Evolutionary conservation across 805 yeast species (phyloP), one percentile per base, ranked within the genome.

Genomic region (Yarrowia phangngaensis): DNA sequence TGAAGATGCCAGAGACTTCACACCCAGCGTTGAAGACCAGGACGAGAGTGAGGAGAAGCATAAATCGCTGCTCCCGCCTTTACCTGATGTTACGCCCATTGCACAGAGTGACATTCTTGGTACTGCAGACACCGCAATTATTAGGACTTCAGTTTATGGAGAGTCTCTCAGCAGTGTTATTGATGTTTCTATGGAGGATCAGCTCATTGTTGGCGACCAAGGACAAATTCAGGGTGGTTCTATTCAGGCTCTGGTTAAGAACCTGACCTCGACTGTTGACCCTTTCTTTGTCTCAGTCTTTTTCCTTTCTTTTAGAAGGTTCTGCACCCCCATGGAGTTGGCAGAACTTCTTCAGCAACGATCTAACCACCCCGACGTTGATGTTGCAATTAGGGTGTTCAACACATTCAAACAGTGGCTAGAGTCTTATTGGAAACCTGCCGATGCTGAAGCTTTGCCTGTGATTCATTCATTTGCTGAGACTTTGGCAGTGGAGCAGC

Each of bases 381-480:
- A 73, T 51, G 68, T 74, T 14, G 67, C 23, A 9, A 38, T 78
- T 53, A 65, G 82, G 36, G 79, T 87, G 29, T 78, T 82, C 55
- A 77, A 75, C 55, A 71, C 82, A 62, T 76, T 88, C 60, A 84
- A 79, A 61, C 69, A 77, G 26, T 90, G 98, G 98, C 67, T 90
- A 63, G 95, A 87, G 63, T 81, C 92, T 45, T 88, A 83, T 61
- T 90, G 96, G 96, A 77, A 80, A 23, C 26, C 38, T 13, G 24
- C n/a, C 4, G 48, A 41, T 16, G 22, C 35, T 9, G 50, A 45
- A 35, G 50, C 38, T 24, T 27, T 45, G 6, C 50, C 40, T 13
- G 16, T 45, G 30, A 32, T 45, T 30, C 31, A 57, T 27, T 35
- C 56, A 29, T 26, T 54, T 33, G 14, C 35, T 8, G 35, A 41